Percentiles rank a stretch among this genome's conserved stretches.
Evolutionary conservation across 2,329 filamentous ascomycete genomes (phyloP).

Genomic region (Venturia pyrina): DNA sequence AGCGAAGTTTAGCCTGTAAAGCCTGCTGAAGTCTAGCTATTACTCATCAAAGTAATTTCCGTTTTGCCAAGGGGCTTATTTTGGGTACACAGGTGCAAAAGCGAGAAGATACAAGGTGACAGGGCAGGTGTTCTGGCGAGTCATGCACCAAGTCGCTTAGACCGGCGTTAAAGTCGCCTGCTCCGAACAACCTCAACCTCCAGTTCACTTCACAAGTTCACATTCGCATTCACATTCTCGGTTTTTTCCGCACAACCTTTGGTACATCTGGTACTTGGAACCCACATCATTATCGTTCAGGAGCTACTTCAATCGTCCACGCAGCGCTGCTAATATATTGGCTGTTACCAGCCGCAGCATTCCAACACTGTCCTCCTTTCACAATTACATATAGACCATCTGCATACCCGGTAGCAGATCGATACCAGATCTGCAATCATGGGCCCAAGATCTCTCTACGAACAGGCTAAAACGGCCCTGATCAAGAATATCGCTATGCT

Average conservation of each 20-base stretch:
- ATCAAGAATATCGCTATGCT: constrained; percentile 9
- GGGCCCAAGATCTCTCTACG: background rate
- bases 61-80: too few relatives aligned
- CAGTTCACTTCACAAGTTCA: background rate
- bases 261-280: background rate
- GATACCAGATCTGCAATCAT: background rate
- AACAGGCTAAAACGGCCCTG: constrained; percentile 1
- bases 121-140: background rate
- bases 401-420: background rate
- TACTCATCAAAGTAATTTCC: too few relatives aligned
- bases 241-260: background rate
- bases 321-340: background rate
- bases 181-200: background rate
- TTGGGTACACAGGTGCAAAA: too few relatives aligned
- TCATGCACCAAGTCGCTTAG: background rate
- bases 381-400: background rate
- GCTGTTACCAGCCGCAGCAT: background rate
- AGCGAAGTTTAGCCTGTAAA: too few relatives aligned
- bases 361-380: background rate
- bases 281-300: background rate
- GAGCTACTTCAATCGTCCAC: background rate
- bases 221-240: background rate
- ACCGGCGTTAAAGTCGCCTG: background rate
- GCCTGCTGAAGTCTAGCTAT: too few relatives aligned
- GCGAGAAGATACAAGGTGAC: too few relatives aligned